Percentiles rank a stretch among this genome's conserved stretches.
Conservation (phyloP, 129 eudicot genomes). For the Flaveria robusta region DNA sequence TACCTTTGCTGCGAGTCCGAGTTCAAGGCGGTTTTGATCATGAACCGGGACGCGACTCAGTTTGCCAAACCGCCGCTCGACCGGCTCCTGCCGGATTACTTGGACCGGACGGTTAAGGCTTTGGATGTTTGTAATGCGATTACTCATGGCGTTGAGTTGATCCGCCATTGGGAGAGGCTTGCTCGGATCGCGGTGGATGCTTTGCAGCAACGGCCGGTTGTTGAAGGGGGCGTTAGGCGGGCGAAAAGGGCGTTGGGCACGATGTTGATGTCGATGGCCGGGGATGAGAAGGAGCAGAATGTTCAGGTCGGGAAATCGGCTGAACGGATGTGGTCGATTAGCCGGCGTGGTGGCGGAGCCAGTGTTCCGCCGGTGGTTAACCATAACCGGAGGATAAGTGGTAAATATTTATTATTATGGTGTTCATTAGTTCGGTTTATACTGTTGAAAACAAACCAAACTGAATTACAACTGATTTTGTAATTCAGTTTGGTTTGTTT, state of each 20-base stretch:
- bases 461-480: too few relatives aligned
- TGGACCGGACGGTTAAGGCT: slow-evolving; percentile 78
- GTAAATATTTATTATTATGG: too few relatives aligned
- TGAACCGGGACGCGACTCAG: slow-evolving; percentile 60
- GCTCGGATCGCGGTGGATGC: slow-evolving; percentile 68
- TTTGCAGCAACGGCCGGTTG: slow-evolving; percentile 59
- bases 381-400: slow-evolving; percentile 42
- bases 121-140: slow-evolving; percentile 84
- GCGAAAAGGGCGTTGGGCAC: slow-evolving; percentile 64
- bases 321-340: slow-evolving; percentile 44
- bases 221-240: slow-evolving; percentile 80
- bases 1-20: slow-evolving; percentile 83
- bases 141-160: slow-evolving; percentile 62
- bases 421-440: too few relatives aligned
- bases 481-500: too few relatives aligned
- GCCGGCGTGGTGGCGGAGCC: slow-evolving; percentile 30
- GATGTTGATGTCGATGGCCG: slow-evolving; percentile 53
- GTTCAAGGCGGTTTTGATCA: slow-evolving; percentile 66
- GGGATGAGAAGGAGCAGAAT: slow-evolving; percentile 50
- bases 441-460: too few relatives aligned
- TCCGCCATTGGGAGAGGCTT: slow-evolving; percentile 62
- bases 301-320: slow-evolving; percentile 24
- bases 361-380: neutral
- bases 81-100: slow-evolving; percentile 62
- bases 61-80: slow-evolving; percentile 74